These are phyloP conservation scores for Picocystis sp. DNA, from an alignment of 163 green algal species.

Conservation along the genomic window DNA sequence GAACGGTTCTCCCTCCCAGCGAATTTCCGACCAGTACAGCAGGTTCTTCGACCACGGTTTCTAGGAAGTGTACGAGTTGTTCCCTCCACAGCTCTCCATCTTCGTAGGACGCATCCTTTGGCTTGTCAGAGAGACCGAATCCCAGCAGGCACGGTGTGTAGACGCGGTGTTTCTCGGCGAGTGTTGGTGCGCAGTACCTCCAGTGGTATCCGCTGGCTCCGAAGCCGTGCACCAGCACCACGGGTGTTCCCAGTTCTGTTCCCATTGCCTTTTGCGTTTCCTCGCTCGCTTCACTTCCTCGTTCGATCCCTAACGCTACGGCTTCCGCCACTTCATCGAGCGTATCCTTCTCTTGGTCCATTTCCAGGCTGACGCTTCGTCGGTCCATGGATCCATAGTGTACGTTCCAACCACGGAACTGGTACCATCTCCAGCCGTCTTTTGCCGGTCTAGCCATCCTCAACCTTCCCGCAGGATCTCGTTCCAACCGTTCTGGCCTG, in stretches of 20 bases:
- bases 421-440: too few relatives aligned
- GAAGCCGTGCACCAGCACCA: constrained; percentile 21
- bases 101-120: constrained; percentile 7
- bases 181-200: constrained; percentile 20
- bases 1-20: constrained; percentile 13
- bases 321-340: too few relatives aligned
- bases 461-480: too few relatives aligned
- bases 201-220: constrained; percentile 17
- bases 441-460: too few relatives aligned
- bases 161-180: constrained; percentile 12
- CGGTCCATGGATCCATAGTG: too few relatives aligned
- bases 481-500: too few relatives aligned
- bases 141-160: constrained; percentile 19
- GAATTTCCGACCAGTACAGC: constrained; percentile 18
- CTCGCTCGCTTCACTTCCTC: too few relatives aligned
- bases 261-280: too few relatives aligned
- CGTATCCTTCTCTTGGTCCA: too few relatives aligned
- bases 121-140: constrained; percentile 18
- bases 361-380: too few relatives aligned
- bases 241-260: constrained; percentile 4
- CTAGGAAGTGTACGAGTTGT: constrained; percentile 15
- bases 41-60: constrained; percentile 10
- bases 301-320: too few relatives aligned
- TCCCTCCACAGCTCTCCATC: constrained; percentile 11
- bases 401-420: too few relatives aligned